Percentiles rank a stretch among this genome's conserved stretches.
Evolutionary conservation across 352 stramenopile species (phyloP).

Genomic region (Pythium inflatum): DNA sequence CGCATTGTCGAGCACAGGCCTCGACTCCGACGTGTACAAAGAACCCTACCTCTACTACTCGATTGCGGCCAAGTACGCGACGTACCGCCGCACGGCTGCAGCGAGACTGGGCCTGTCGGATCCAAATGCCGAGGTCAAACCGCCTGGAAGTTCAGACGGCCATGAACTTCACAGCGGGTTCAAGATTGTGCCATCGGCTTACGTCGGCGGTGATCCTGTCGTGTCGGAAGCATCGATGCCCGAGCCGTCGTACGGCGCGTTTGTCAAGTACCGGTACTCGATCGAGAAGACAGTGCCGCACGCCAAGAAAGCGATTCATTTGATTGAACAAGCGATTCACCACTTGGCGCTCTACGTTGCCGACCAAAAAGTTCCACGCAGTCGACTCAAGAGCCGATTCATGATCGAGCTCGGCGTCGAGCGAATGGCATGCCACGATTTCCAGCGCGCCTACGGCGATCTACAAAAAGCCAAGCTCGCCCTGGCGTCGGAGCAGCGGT

Average conservation of each 20-base stretch:
- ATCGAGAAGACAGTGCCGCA: constrained; percentile 67
- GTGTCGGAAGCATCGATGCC: constrained; percentile 54
- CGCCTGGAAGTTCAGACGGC: constrained; percentile 20
- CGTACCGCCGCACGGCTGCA: constrained; percentile 70
- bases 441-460: constrained; percentile 62
- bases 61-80: constrained; percentile 85
- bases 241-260: constrained; percentile 55
- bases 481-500: constrained; percentile 73
- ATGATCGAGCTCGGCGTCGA: constrained; percentile 77
- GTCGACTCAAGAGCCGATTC: constrained; percentile 76
- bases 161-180: constrained; percentile 49
- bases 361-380: constrained; percentile 64
- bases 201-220: constrained; percentile 68
- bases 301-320: constrained; percentile 68
- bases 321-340: constrained; percentile 79
- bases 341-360: constrained; percentile 71
- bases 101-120: constrained; percentile 53
- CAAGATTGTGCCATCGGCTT: constrained; percentile 73
- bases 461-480: constrained; percentile 70
- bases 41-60: constrained; percentile 88
- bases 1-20: constrained; percentile 48
- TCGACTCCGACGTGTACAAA: constrained; percentile 86
- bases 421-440: constrained; percentile 70
- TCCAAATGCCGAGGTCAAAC: constrained; percentile 23
- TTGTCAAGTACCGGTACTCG: constrained; percentile 70